Percentiles rank a stretch among this genome's conserved stretches.
Conservation (phyloP, 176 grass and related monocot species). For the Thinopyrum elongatum region DNA sequence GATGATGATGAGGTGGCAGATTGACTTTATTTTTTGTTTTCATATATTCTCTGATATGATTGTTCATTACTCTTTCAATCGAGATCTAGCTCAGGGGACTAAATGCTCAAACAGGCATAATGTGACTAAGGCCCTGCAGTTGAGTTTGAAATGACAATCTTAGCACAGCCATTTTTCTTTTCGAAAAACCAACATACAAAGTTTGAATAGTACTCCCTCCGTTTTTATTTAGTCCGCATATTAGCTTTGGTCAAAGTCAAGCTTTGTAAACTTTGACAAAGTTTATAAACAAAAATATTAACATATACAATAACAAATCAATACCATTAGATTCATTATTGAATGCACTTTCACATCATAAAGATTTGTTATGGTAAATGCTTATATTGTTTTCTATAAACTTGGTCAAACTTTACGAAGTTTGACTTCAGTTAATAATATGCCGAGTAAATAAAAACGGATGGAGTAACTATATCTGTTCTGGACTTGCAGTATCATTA, state of each 20-base stretch:
- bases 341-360: no score
- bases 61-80: background rate
- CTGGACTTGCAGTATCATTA: background rate
- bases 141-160: background rate
- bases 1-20: slow-evolving; percentile 30
- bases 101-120: slow-evolving; percentile 6
- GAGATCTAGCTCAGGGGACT: background rate
- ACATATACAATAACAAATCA: no score
- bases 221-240: no score
- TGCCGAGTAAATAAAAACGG: no score
- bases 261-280: no score
- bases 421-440: no score
- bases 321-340: no score
- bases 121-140: background rate
- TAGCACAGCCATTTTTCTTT: background rate
- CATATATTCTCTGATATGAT: background rate
- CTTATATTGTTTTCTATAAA: no score
- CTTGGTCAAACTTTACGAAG: no score
- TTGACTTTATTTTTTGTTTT: background rate
- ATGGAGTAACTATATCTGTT: background rate
- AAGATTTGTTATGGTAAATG: no score
- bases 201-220: slow-evolving; percentile 9
- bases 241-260: no score
- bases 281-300: no score
- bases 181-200: background rate